These are phyloP conservation scores for Domatiomyces catenatus DNA, from an alignment of 2,329 filamentous ascomycete genomes.

Conservation along the genomic window DNA sequence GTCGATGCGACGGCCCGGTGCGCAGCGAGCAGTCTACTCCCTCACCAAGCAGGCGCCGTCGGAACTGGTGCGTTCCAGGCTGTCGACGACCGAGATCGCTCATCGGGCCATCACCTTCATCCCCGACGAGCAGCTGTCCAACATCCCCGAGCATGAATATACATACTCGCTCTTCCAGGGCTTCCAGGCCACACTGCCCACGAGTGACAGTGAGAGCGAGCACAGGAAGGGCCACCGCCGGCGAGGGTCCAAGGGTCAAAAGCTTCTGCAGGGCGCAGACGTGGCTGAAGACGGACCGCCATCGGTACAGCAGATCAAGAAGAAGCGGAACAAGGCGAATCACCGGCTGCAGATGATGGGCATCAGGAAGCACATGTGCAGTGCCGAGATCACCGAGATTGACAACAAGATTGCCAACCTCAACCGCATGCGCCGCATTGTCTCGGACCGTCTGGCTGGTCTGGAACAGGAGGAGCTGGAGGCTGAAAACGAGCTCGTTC, in stretches of 20 bases:
- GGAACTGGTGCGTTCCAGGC: conserved; percentile 78
- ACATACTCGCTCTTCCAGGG: conserved; percentile 90
- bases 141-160: conserved; percentile 76
- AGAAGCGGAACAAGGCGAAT: conserved; percentile 63
- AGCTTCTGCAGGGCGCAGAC: conserved; percentile 49
- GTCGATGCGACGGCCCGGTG: conserved; percentile 64
- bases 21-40: conserved; percentile 82
- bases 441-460: conserved; percentile 69
- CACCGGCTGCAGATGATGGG: conserved; percentile 82
- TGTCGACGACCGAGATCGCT: conserved; percentile 84
- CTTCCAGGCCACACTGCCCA: conserved; percentile 79
- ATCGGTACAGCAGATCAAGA: conserved; percentile 57
- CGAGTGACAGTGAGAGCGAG: conserved; percentile 37
- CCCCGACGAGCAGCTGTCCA: conserved; percentile 73
- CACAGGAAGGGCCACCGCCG: conserved; percentile 54
- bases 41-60: conserved; percentile 84
- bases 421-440: conserved; percentile 79
- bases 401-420: conserved; percentile 94
- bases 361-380: conserved; percentile 93
- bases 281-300: conserved; percentile 47
- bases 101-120: conserved; percentile 79
- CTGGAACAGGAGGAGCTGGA: conserved; percentile 83
- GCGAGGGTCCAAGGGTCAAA: conserved; percentile 58
- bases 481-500: conserved; percentile 65
- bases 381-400: conserved; percentile 87